A percentile compares a stretch with the other conserved stretches of the same genome.
phyloP scores from a whole-genome alignment of 1,284 basidiomycete species.

The Apiotrichum gracile region DNA sequence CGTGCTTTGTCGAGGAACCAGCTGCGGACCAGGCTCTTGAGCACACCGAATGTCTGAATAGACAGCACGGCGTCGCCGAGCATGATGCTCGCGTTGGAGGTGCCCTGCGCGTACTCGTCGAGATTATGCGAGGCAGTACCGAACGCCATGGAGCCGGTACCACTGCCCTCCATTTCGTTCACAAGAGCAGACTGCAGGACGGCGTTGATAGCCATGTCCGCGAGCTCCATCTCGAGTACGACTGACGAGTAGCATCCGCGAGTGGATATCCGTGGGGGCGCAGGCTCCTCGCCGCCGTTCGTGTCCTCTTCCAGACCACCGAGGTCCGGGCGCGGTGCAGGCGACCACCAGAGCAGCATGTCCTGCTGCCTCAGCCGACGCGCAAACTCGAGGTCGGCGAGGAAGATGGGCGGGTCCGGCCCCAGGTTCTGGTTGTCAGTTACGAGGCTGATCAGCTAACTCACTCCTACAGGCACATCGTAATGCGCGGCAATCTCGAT shows the following conservation, averaged over 20 bases:
- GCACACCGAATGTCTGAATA: slow-evolving; percentile 74
- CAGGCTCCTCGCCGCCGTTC: slow-evolving; percentile 67
- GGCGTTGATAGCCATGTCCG: slow-evolving; percentile 89
- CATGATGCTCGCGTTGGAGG: slow-evolving; percentile 65
- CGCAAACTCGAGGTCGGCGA: slow-evolving; percentile 88
- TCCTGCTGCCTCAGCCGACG: slow-evolving; percentile 80
- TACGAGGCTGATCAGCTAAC: slow-evolving; percentile 14
- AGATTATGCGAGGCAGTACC: slow-evolving; percentile 86
- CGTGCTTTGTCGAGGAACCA: slow-evolving; percentile 84
- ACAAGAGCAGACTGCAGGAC: slow-evolving; percentile 90
- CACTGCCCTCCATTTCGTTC: slow-evolving; percentile 92
- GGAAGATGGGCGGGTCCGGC: slow-evolving; percentile 76
- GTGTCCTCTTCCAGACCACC: slow-evolving; percentile 89
- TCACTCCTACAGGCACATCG: slow-evolving; percentile 73
- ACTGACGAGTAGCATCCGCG: slow-evolving; percentile 90
- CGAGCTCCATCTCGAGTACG: slow-evolving; percentile 80
- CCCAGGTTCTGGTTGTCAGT: slow-evolving; percentile 61
- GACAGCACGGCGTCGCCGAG: slow-evolving; percentile 92
- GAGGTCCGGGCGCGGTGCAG: slow-evolving; percentile 80
- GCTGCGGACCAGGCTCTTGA: slow-evolving; percentile 81
- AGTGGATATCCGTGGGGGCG: slow-evolving; percentile 75
- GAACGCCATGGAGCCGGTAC: slow-evolving; percentile 82
- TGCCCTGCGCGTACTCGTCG: slow-evolving; percentile 77
- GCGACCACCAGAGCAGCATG: slow-evolving; percentile 95
- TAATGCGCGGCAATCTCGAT: slow-evolving; percentile 82